phyloP scores from a whole-genome alignment of 1,284 basidiomycete species.

The Jaminaea rosea region DNA sequence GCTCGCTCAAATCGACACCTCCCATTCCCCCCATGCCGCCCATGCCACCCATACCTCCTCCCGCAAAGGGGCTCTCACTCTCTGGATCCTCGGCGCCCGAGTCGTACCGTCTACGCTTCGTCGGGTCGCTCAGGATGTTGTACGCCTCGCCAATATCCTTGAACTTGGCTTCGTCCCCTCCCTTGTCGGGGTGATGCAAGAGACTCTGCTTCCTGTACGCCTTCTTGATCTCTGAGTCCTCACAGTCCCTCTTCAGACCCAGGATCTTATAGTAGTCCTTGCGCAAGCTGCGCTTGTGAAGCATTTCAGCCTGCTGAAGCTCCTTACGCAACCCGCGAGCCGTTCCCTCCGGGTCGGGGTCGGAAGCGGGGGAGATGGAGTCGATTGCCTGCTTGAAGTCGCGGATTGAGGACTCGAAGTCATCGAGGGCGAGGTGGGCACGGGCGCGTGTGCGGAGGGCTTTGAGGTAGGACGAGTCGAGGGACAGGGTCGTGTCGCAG shows the following conservation, averaged over 20 bases:
- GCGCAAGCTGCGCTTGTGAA: constrained; percentile 41
- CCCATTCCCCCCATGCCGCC: constrained; percentile 29
- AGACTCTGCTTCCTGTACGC: constrained; percentile 35
- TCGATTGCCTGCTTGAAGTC: constrained; percentile 72
- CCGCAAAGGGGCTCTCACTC: constrained; percentile 13
- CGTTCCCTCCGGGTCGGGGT: constrained; percentile 48
- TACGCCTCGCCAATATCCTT: constrained; percentile 45
- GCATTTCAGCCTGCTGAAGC: constrained; percentile 39
- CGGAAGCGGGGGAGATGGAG: constrained; percentile 49
- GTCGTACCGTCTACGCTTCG: constrained; percentile 41
- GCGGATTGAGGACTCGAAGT: constrained; percentile 62
- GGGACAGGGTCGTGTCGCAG: constrained; percentile 59
- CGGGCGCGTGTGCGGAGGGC: constrained; percentile 75
- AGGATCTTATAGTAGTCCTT: constrained; percentile 67
- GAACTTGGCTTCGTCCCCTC: constrained; percentile 46
- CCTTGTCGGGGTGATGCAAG: constrained; percentile 46
- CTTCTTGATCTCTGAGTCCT: constrained; percentile 72
- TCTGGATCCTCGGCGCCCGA: constrained; percentile 41
- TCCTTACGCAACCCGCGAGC: constrained; percentile 59
- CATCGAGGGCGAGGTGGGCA: constrained; percentile 64
- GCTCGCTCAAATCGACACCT: constrained; percentile 39
- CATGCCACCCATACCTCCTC: constrained; percentile 20
- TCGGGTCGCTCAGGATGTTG: constrained; percentile 32
- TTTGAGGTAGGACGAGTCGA: constrained; percentile 66
- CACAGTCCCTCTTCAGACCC: constrained; percentile 63